A percentile compares a stretch with the other conserved stretches of the same genome.
Evolutionary conservation across 495 filamentous ascomycete species (phyloP).

Genomic region (Ascodesmis nigricans): DNA sequence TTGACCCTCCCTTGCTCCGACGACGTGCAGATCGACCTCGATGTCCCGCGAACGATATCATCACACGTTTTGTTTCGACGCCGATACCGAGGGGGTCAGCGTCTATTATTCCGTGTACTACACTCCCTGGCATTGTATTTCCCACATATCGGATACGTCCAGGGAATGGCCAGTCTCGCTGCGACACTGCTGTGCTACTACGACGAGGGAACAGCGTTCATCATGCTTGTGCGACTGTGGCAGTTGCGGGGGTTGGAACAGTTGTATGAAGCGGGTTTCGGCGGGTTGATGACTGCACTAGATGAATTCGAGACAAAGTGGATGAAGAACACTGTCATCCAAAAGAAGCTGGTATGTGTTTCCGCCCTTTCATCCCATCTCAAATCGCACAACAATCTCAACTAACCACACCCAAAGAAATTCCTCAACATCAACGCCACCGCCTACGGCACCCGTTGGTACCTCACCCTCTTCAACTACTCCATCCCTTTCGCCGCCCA

Average conservation of each 20-base stretch:
- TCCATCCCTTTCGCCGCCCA: conserved; percentile 91
- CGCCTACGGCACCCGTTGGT: conserved; percentile 90
- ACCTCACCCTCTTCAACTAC: conserved; percentile 93
- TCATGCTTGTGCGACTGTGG: conserved; percentile 90
- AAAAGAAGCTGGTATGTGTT: conserved; percentile 49
- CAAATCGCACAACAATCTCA: neutral
- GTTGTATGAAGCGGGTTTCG: conserved; percentile 68
- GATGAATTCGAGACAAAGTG: conserved; percentile 74
- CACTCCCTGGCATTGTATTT: conserved; percentile 82
- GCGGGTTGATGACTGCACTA: conserved; percentile 67
- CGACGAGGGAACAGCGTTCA: conserved; percentile 80
- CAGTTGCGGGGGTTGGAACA: conserved; percentile 63
- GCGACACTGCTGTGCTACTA: conserved; percentile 91
- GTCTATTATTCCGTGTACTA: conserved; percentile 77
- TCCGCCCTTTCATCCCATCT: neutral
- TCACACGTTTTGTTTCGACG: conserved; percentile 94
- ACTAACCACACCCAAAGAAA: conserved; percentile 26
- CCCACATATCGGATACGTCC: conserved; percentile 83
- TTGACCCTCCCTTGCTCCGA: conserved; percentile 57
- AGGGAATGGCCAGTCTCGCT: conserved; percentile 88
- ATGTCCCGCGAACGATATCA: conserved; percentile 87
- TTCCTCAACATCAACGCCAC: conserved; percentile 63
- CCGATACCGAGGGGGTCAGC: conserved; percentile 75
- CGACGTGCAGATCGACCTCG: conserved; percentile 92
- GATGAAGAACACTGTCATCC: conserved; percentile 55